These are phyloP conservation scores for Eucalyptus shirleyi DNA, from an alignment of 345 rosid genomes.

Conservation along the genomic window DNA sequence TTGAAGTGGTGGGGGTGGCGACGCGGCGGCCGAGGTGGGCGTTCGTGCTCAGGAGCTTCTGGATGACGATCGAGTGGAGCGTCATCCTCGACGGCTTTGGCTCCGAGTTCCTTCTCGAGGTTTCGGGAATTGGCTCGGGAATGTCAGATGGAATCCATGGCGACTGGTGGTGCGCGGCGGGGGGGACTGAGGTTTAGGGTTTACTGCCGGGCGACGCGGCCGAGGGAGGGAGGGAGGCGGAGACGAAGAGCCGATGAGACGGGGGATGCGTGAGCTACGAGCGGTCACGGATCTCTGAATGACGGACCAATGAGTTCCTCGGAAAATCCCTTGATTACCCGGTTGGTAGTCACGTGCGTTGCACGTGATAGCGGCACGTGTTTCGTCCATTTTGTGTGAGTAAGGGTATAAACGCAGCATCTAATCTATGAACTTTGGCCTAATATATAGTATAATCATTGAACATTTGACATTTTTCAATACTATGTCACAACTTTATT, in stretches of 20 bases:
- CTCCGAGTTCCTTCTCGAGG: not conserved
- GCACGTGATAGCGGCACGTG: not conserved
- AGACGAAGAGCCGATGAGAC: not conserved
- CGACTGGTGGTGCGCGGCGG: not conserved
- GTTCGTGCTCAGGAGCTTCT: slow-evolving; percentile 75
- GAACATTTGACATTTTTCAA: not conserved
- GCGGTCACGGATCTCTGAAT: not conserved
- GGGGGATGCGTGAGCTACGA: not conserved
- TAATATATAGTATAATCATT: no score
- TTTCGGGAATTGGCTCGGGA: not conserved
- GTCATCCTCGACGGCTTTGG: slow-evolving; percentile 26
- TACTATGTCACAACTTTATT: not conserved
- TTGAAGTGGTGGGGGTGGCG: slow-evolving; percentile 76
- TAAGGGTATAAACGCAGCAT: not conserved
- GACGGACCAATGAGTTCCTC: not conserved
- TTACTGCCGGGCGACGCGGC: not conserved
- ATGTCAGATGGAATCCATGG: not conserved
- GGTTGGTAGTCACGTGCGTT: not conserved
- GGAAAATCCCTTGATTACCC: not conserved
- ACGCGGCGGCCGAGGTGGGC: slow-evolving; percentile 76
- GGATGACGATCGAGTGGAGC: slow-evolving; percentile 75
- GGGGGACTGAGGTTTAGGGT: not conserved
- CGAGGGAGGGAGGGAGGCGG: not conserved
- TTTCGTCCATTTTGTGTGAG: not conserved
- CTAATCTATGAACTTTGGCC: no score